Evolutionary conservation across 129 eudicot genomes (phyloP).

Genomic region (Flaveria ramosissima): DNA sequence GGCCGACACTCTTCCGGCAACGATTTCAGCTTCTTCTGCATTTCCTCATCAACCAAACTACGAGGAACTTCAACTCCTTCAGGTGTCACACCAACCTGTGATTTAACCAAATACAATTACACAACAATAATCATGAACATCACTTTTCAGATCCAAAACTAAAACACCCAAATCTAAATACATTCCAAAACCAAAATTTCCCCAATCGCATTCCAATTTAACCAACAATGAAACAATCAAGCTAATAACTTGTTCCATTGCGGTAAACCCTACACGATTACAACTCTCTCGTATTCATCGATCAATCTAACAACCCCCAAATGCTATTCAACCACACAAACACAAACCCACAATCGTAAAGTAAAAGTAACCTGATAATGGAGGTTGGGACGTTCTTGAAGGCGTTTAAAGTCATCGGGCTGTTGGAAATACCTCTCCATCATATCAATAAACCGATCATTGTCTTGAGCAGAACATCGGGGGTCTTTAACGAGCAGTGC

Average conservation of each 20-base stretch:
- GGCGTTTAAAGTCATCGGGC: conserved; percentile 66
- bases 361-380: conserved; percentile 69
- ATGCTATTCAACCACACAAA: neutral
- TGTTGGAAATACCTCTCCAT: conserved; percentile 86
- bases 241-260: neutral
- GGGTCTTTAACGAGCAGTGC: conserved; percentile 86
- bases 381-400: conserved; percentile 80
- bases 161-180: neutral
- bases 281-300: conserved; percentile 4
- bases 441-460: conserved; percentile 87
- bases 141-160: neutral
- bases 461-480: conserved; percentile 74
- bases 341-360: neutral
- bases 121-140: neutral
- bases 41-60: conserved; percentile 87
- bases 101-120: neutral
- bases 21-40: conserved; percentile 67
- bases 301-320: neutral
- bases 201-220: neutral
- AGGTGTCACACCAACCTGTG: conserved; percentile 95
- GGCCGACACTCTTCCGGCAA: conserved; percentile 75
- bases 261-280: neutral
- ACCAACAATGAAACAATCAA: neutral
- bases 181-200: neutral
- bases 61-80: conserved; percentile 99